A percentile compares a stretch with the other conserved stretches of the same genome.
Conservation (phyloP, 2,329 filamentous ascomycete genomes). For the Epichloe baconii region DNA sequence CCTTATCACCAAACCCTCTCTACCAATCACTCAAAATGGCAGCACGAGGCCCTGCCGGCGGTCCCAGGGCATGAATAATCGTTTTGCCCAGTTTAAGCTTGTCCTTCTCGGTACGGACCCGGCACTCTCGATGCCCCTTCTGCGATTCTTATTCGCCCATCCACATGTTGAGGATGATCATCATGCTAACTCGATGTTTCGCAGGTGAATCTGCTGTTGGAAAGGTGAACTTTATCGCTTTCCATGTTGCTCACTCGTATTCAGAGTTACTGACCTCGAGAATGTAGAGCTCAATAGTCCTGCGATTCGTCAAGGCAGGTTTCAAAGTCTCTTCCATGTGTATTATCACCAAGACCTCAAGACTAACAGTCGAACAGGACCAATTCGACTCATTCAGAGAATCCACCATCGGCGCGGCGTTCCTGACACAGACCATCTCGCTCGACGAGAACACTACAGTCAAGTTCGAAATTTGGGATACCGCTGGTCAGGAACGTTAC, state of each 20-base stretch:
- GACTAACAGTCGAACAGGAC: constrained; percentile 43
- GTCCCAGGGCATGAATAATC: constrained; percentile 56
- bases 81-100: constrained; percentile 98
- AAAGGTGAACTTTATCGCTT: constrained; percentile 51
- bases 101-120: constrained; percentile 74
- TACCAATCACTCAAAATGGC: constrained; percentile 49
- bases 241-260: constrained; percentile 1
- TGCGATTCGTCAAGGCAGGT: constrained; percentile 92
- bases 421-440: constrained; percentile 96
- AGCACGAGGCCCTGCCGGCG: constrained; percentile 57
- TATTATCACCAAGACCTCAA: neutral
- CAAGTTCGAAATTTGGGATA: constrained; percentile 99
- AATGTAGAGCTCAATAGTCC: constrained; percentile 82
- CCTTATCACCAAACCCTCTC: neutral
- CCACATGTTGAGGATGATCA: neutral
- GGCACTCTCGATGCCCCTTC: neutral
- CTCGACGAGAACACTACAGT: constrained; percentile 97
- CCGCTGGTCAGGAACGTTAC: constrained; percentile 95
- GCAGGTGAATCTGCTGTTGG: constrained; percentile 95
- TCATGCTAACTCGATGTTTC: constrained; percentile 8
- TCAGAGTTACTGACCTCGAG: constrained; percentile 9
- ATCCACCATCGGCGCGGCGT: constrained; percentile 95
- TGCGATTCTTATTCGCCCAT: neutral
- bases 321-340: neutral
- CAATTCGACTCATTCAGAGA: constrained; percentile 98